Conservation (phyloP, 257 asterid genomes). For the Cordia subcordata region DNA sequence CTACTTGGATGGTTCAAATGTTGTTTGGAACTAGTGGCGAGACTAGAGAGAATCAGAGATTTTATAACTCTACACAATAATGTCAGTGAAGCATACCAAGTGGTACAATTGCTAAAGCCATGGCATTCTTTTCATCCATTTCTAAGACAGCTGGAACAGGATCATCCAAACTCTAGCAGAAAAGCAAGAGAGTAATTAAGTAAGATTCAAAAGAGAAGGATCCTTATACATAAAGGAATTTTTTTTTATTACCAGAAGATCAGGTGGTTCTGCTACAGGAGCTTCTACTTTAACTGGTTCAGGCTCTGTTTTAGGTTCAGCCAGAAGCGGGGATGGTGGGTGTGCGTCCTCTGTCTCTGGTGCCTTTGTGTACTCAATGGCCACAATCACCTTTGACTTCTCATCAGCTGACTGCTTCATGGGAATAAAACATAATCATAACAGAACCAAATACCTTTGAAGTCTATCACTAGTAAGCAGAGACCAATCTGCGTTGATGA, state of each 20-base stretch:
- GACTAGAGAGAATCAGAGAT: too few relatives aligned
- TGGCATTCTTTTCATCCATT: conserved; percentile 81
- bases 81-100: conserved; percentile 43
- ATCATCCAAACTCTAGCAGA: conserved; percentile 58
- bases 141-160: conserved; percentile 69
- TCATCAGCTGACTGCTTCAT: conserved; percentile 16
- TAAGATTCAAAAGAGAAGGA: not conserved
- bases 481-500: too few relatives aligned
- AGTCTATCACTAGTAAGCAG: too few relatives aligned
- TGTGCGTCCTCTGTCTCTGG: conserved; percentile 59
- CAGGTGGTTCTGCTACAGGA: conserved; percentile 54
- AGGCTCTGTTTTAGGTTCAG: conserved; percentile 30
- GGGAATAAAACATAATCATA: too few relatives aligned
- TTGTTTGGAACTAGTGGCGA: too few relatives aligned
- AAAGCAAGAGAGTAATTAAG: conserved; percentile 2
- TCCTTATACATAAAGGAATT: too few relatives aligned
- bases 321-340: conserved; percentile 39
- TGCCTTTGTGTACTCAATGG: conserved; percentile 70
- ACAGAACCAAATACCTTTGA: too few relatives aligned
- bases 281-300: conserved; percentile 60
- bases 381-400: conserved; percentile 64
- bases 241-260: conserved; percentile 52
- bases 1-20: too few relatives aligned
- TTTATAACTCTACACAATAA: too few relatives aligned
- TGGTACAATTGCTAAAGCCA: conserved; percentile 94